Evolutionary conservation across 805 yeast genomes (phyloP).

Genomic region (Ogataea dorogensis): DNA sequence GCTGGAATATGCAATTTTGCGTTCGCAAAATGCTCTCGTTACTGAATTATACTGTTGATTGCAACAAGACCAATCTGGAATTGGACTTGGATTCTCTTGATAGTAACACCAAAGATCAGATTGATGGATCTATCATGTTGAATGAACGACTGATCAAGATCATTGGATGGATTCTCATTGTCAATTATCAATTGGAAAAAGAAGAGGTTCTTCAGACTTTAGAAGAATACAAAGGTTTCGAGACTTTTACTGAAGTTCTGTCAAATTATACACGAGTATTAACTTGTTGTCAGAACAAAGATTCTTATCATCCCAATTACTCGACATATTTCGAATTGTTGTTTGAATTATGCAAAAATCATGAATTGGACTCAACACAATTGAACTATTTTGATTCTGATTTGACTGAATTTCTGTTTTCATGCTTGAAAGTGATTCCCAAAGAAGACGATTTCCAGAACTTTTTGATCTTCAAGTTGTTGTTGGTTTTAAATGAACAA

Average conservation of each 20-base stretch:
- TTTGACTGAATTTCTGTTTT: constrained; percentile 48
- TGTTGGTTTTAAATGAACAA: constrained; percentile 82
- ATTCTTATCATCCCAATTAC: constrained; percentile 26
- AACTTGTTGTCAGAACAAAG: constrained; percentile 37
- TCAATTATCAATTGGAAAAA: constrained; percentile 23
- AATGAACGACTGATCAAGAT: constrained; percentile 33
- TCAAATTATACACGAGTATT: constrained; percentile 31
- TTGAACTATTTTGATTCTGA: constrained; percentile 41
- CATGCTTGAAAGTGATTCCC: constrained; percentile 40
- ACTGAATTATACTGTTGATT: constrained; percentile 33
- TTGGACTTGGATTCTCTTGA: constrained; percentile 20
- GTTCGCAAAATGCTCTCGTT: constrained; percentile 49
- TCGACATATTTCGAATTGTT: constrained; percentile 45
- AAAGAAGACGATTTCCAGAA: constrained; percentile 56
- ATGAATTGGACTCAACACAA: constrained; percentile 43
- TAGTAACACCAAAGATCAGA: constrained; percentile 18
- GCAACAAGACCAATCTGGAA: constrained; percentile 24
- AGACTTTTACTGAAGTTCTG: constrained; percentile 35
- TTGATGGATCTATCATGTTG: constrained; percentile 21
- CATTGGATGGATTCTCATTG: constrained; percentile 34
- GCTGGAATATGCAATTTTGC: constrained; percentile 42
- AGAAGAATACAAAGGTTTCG: constrained; percentile 53
- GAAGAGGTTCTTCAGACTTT: constrained; percentile 41
- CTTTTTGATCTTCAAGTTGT: constrained; percentile 64
- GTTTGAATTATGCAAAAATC: constrained; percentile 53